phyloP scores from a whole-genome alignment of 1,284 basidiomycete genomes.

The Paramarasmius palmivorus region DNA sequence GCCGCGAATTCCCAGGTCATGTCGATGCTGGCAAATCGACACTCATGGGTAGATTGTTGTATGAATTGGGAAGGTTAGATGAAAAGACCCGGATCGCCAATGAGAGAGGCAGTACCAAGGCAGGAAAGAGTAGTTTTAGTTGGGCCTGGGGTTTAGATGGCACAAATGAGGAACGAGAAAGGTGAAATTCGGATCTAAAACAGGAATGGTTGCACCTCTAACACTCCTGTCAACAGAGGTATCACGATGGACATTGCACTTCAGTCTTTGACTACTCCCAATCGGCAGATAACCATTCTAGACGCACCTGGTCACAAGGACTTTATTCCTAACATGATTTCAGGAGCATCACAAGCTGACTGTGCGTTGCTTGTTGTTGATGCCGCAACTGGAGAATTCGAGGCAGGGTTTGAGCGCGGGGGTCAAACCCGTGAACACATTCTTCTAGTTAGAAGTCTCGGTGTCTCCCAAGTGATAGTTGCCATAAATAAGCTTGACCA shows the following conservation, averaged over 20 bases:
- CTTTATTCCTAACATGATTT: conserved; percentile 99
- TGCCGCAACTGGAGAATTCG: conserved; percentile 89
- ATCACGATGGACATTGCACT: conserved; percentile 98
- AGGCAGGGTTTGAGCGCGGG: conserved; percentile 91
- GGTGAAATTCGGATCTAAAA: conserved; percentile 48
- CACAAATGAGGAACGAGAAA: conserved; percentile 88
- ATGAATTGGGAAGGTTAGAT: conserved; percentile 87
- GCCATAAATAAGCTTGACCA: conserved; percentile 96
- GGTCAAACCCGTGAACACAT: conserved; percentile 98
- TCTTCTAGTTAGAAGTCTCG: conserved; percentile 88
- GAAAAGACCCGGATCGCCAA: conserved; percentile 86
- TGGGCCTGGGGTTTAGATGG: conserved; percentile 99
- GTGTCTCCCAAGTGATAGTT: conserved; percentile 92
- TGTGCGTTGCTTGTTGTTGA: conserved; percentile 96
- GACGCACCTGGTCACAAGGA: conserved; percentile 98
- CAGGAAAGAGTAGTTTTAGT: conserved; percentile 93
- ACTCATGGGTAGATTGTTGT: conserved; percentile 91
- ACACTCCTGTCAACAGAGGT: conserved; percentile 55
- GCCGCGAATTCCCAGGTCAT: conserved; percentile 68
- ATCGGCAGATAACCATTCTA: conserved; percentile 86
- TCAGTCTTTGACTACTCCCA: conserved; percentile 77
- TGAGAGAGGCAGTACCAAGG: conserved; percentile 88
- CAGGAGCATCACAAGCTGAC: conserved; percentile 95
- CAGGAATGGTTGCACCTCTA: conserved; percentile 9
- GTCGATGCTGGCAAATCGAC: conserved; percentile 99